These are phyloP conservation scores for Eremochloa ophiuroides DNA, from an alignment of 176 grass and related monocot genomes.

Conservation along the genomic window DNA sequence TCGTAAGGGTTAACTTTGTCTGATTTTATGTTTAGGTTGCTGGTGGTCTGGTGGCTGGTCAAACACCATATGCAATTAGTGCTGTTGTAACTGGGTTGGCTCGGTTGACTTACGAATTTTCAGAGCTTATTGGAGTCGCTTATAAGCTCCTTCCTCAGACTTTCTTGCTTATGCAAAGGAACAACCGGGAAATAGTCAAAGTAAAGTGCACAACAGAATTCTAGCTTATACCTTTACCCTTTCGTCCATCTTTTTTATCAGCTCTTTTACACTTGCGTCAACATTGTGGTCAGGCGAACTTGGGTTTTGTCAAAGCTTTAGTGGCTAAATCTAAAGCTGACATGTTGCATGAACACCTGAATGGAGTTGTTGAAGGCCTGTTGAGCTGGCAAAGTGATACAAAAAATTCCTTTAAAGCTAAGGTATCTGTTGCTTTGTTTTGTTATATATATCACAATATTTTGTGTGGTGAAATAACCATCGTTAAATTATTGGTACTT, in stretches of 20 bases:
- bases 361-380: conserved; percentile 65
- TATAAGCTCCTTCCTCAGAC: conserved; percentile 80
- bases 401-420: conserved; percentile 87
- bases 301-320: conserved; percentile 91
- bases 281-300: conserved; percentile 63
- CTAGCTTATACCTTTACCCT: conserved; percentile 1
- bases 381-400: conserved; percentile 73
- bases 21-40: conserved; percentile 59
- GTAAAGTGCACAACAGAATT: conserved; percentile 29
- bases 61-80: conserved; percentile 82
- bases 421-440: conserved; percentile 49
- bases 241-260: background rate
- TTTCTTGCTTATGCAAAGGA: conserved; percentile 85
- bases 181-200: conserved; percentile 89
- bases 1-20: background rate
- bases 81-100: conserved; percentile 88
- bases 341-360: conserved; percentile 68
- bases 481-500: background rate
- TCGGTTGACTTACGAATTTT: conserved; percentile 87
- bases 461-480: background rate
- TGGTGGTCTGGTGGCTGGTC: conserved; percentile 57
- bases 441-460: background rate
- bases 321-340: conserved; percentile 88
- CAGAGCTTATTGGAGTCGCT: conserved; percentile 76
- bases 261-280: conserved; percentile 9